A percentile compares a stretch with the other conserved stretches of the same genome.
phyloP scores from a whole-genome alignment of 2,329 filamentous ascomycete species.

The Sarocladium oryzae region DNA sequence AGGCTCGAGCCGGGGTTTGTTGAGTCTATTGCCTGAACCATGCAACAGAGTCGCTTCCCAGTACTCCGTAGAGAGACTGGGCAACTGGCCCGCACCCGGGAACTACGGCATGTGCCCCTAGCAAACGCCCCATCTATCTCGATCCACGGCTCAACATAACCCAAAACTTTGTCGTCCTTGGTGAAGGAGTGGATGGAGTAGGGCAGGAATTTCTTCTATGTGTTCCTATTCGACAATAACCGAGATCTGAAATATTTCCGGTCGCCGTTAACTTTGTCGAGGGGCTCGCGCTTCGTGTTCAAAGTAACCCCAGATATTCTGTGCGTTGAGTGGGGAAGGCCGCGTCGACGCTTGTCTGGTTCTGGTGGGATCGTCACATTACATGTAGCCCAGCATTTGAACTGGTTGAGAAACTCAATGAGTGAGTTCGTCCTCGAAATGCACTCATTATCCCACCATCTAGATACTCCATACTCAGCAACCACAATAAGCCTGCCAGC shows the following conservation, averaged over 20 bases:
- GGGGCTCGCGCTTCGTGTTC: neutral
- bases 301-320: neutral
- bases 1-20: neutral
- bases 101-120: neutral
- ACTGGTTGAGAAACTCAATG: no score
- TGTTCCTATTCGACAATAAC: neutral
- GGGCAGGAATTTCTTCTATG: neutral
- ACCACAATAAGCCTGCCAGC: neutral
- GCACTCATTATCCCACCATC: neutral
- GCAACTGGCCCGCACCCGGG: neutral
- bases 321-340: neutral
- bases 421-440: neutral
- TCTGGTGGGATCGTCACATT: constrained; percentile 4
- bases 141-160: neutral
- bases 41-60: neutral
- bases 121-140: neutral
- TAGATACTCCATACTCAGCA: neutral
- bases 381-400: no score
- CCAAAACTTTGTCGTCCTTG: neutral
- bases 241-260: neutral
- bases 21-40: neutral
- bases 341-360: neutral
- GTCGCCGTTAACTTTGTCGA: neutral
- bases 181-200: neutral
- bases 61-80: neutral